phyloP scores from a whole-genome alignment of 345 rosid species.

The Boechera divaricarpa region DNA sequence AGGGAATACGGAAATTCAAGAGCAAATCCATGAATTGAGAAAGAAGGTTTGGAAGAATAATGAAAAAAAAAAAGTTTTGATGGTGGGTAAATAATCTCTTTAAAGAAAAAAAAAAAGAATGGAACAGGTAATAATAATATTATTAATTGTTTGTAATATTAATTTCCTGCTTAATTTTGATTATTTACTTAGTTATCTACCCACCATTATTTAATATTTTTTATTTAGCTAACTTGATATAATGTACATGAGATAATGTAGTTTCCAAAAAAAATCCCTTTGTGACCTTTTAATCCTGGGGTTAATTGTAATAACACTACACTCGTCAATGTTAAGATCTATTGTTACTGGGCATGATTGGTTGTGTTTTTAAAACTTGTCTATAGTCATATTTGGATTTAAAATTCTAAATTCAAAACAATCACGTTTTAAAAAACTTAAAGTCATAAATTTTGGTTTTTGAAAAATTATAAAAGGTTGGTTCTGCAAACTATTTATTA shows the following conservation, averaged over 20 bases:
- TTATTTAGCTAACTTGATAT: constrained; percentile 28
- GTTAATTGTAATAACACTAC: constrained; percentile 32
- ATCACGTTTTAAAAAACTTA: too few relatives aligned
- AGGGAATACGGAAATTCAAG: constrained; percentile 68
- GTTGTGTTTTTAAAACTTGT: too few relatives aligned
- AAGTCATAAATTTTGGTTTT: too few relatives aligned
- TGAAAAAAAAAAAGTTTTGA: constrained; percentile 27
- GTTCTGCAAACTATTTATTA: too few relatives aligned
- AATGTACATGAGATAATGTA: constrained; percentile 34
- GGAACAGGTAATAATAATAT: constrained; percentile 31
- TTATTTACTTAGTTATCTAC: constrained; percentile 8
- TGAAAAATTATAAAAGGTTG: too few relatives aligned
- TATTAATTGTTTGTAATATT: constrained; percentile 39
- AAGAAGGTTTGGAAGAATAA: constrained; percentile 35
- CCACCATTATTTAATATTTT: constrained; percentile 34
- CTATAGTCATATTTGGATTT: too few relatives aligned
- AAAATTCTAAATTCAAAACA: too few relatives aligned
- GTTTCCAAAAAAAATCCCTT: constrained; percentile 27
- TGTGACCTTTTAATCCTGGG: constrained; percentile 32
- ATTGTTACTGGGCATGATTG: too few relatives aligned
- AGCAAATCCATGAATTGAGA: constrained; percentile 42
- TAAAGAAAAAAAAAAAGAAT: neutral
- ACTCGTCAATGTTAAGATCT: neutral
- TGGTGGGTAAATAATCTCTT: constrained; percentile 36
- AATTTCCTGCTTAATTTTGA: constrained; percentile 23